Conservation (phyloP, 768 basidiomycete species). For the Russula virescens region DNA sequence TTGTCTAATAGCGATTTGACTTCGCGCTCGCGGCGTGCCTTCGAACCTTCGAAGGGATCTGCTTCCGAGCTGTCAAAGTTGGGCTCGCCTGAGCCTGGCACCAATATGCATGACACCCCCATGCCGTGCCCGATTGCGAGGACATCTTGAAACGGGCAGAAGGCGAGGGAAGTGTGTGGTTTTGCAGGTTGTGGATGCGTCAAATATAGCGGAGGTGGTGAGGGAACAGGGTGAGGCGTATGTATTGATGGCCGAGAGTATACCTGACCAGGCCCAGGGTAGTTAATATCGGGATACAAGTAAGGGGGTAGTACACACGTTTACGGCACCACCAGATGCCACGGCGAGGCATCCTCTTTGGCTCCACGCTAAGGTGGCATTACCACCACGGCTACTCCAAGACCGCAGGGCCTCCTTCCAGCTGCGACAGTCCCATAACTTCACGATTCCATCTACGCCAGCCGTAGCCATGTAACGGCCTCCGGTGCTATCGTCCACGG, state of each 20-base stretch:
- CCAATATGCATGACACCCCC: constrained; percentile 79
- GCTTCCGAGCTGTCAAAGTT: constrained; percentile 93
- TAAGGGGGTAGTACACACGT: constrained; percentile 43
- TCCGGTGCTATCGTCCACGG: constrained; percentile 77
- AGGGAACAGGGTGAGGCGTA: constrained; percentile 40
- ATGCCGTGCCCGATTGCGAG: constrained; percentile 71
- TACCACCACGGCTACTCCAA: constrained; percentile 67
- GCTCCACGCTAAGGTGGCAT: constrained; percentile 77
- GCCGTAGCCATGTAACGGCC: constrained; percentile 90
- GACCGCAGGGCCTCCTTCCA: constrained; percentile 84
- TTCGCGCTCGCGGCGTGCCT: constrained; percentile 80
- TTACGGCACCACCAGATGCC: constrained; percentile 76
- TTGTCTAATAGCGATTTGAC: constrained; percentile 85
- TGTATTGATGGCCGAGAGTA: constrained; percentile 68
- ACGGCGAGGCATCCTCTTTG: constrained; percentile 78
- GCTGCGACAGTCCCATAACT: constrained; percentile 95
- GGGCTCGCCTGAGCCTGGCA: constrained; percentile 90
- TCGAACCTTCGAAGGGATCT: constrained; percentile 89
- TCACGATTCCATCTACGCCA: constrained; percentile 83
- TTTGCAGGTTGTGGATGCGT: constrained; percentile 80
- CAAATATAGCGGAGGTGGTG: constrained; percentile 77
- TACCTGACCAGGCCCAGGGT: constrained; percentile 42
- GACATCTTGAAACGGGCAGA: constrained; percentile 85
- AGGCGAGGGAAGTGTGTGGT: constrained; percentile 70
- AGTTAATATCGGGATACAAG: not conserved